phyloP scores from a whole-genome alignment of 2,329 filamentous ascomycete genomes.

The Arthrobotrys sphaeroides region DNA sequence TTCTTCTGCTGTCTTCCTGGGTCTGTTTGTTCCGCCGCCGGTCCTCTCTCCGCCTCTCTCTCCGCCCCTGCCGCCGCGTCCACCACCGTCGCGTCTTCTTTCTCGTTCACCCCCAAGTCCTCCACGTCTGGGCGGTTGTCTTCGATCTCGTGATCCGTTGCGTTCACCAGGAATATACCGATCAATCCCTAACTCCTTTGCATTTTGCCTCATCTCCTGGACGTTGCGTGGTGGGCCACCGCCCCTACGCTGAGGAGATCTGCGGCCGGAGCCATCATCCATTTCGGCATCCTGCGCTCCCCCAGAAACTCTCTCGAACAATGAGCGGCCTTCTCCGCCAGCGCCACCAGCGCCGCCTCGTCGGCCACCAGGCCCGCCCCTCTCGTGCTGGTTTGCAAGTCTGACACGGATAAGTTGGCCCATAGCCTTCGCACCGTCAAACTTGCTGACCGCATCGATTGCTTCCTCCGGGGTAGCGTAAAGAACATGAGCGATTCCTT shows the following conservation, averaged over 20 bases:
- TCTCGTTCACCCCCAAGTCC: slow-evolving; percentile 62
- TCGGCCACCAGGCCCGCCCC: slow-evolving; percentile 62
- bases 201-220: slow-evolving; percentile 58
- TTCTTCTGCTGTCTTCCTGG: slow-evolving; percentile 88
- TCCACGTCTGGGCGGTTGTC: slow-evolving; percentile 56
- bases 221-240: slow-evolving; percentile 61
- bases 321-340: slow-evolving; percentile 67
- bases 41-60: slow-evolving; percentile 22
- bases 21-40: slow-evolving; percentile 66
- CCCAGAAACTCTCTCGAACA: slow-evolving; percentile 72
- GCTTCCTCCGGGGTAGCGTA: slow-evolving; percentile 79
- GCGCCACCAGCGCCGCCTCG: slow-evolving; percentile 65
- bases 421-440: slow-evolving; percentile 89
- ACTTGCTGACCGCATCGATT: slow-evolving; percentile 77
- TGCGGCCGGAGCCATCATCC: slow-evolving; percentile 56
- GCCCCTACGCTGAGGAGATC: slow-evolving; percentile 55
- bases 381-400: slow-evolving; percentile 44
- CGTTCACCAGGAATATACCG: slow-evolving; percentile 76
- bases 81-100: slow-evolving; percentile 65
- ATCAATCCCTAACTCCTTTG: slow-evolving; percentile 74
- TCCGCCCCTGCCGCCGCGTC: slow-evolving; percentile 58
- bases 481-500: slow-evolving; percentile 83
- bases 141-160: slow-evolving; percentile 60
- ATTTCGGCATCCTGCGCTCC: slow-evolving; percentile 62
- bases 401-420: slow-evolving; percentile 68